Percentiles rank a stretch among this genome's conserved stretches.
These are phyloP conservation scores for Geotrichum citri-aurantii DNA, from an alignment of 1,139 yeast species.

Conservation along the genomic window DNA sequence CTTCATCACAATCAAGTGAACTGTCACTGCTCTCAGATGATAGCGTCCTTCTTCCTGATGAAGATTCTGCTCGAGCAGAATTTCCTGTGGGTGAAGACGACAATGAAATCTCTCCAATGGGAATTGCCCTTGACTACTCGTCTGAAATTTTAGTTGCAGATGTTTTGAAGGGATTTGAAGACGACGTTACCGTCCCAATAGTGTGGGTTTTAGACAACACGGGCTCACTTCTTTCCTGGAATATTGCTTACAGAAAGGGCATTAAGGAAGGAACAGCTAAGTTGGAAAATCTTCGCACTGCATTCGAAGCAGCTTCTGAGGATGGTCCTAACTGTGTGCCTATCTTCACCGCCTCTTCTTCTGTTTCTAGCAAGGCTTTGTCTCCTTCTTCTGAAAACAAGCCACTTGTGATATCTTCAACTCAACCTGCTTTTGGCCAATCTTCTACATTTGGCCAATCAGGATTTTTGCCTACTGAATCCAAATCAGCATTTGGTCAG, in stretches of 20 bases:
- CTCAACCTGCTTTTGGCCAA: constrained; percentile 4
- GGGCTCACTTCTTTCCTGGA: constrained; percentile 61
- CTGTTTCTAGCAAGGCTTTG: not conserved
- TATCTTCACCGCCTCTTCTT: not conserved
- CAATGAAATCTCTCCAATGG: constrained; percentile 61
- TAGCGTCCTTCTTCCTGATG: constrained; percentile 42
- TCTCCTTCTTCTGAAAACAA: not conserved
- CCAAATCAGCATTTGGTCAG: not conserved
- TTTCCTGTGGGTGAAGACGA: constrained; percentile 65
- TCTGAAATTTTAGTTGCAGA: constrained; percentile 42
- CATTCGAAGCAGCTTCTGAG: not conserved
- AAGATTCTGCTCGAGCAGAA: constrained; percentile 66
- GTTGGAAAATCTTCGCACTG: not conserved
- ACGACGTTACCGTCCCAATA: constrained; percentile 52
- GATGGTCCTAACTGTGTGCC: not conserved
- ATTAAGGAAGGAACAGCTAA: constrained; percentile 20
- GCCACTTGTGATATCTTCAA: not conserved
- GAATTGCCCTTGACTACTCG: constrained; percentile 56
- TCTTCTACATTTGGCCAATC: constrained; percentile 5
- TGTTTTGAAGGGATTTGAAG: constrained; percentile 57
- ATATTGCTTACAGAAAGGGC: constrained; percentile 42
- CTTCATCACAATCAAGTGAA: constrained; percentile 62
- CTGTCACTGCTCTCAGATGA: constrained; percentile 42
- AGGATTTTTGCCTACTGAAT: not conserved
- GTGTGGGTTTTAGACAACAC: constrained; percentile 56